A percentile compares a stretch with the other conserved stretches of the same genome.
phyloP scores from a whole-genome alignment of 768 basidiomycete species.

The Clavulina sp. region DNA sequence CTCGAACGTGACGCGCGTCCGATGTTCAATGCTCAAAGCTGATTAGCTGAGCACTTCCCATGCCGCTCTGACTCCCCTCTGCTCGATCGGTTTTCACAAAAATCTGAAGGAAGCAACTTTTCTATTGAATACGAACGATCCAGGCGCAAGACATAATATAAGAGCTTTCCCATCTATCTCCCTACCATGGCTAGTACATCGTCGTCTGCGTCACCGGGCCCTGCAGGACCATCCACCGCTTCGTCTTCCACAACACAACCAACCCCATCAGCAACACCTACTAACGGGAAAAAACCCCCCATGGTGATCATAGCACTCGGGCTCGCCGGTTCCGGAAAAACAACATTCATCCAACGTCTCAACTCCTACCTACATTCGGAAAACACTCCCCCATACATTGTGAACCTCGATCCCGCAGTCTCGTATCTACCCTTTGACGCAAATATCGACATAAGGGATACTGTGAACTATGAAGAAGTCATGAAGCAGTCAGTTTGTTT shows the following conservation, averaged over 20 bases:
- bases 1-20: no score
- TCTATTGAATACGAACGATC: no score
- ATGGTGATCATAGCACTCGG: constrained; percentile 80
- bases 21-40: no score
- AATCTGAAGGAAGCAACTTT: no score
- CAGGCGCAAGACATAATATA: no score
- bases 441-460: constrained; percentile 97
- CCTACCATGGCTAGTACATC: no score
- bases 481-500: constrained; percentile 85
- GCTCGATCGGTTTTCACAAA: no score
- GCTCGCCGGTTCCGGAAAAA: constrained; percentile 96
- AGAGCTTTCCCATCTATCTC: no score
- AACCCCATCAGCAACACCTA: background rate
- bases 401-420: constrained; percentile 97
- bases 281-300: constrained; percentile 26
- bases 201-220: no score
- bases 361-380: constrained; percentile 76
- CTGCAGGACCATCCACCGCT: background rate
- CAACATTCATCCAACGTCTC: constrained; percentile 88
- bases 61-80: no score
- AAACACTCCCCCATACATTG: constrained; percentile 65
- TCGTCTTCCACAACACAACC: background rate
- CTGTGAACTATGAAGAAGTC: constrained; percentile 91
- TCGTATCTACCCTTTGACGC: constrained; percentile 80
- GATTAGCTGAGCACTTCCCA: no score